Evolutionary conservation across 2,329 filamentous ascomycete species (phyloP).

Genomic region (Colletotrichum coccodes): DNA sequence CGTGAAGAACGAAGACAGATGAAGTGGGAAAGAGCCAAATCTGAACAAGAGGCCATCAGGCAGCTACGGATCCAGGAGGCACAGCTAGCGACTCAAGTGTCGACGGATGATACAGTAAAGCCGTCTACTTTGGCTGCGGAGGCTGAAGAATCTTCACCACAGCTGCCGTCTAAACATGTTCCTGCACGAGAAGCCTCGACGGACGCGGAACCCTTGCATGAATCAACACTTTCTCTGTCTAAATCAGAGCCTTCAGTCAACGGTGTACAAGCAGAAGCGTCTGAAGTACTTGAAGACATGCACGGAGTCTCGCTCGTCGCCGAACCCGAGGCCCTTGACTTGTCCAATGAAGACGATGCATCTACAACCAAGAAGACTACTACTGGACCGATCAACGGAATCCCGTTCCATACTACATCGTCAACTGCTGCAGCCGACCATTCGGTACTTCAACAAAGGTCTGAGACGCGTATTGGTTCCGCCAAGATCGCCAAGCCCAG

Average conservation of each 20-base stretch:
- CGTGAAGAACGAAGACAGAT: conserved; percentile 83
- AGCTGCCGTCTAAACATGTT: conserved; percentile 1
- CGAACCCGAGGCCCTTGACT: neutral
- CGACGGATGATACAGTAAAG: neutral
- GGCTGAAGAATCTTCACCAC: neutral
- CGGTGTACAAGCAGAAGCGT: neutral
- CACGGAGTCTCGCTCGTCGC: neutral
- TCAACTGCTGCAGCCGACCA: neutral
- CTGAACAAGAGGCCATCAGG: conserved; percentile 86
- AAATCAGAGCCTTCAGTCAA: neutral
- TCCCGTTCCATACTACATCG: neutral
- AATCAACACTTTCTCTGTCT: neutral
- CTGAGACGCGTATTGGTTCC: neutral
- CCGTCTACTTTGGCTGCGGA: neutral
- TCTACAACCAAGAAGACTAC: neutral
- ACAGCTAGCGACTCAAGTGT: conserved; percentile 27
- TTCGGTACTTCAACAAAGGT: neutral
- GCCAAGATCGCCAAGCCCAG: conserved; percentile 24
- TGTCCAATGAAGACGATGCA: neutral
- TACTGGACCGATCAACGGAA: neutral
- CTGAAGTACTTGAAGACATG: conserved; percentile 1
- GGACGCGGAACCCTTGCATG: conserved; percentile 20
- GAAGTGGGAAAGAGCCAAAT: conserved; percentile 92
- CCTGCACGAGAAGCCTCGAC: conserved; percentile 9
- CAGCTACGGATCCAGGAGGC: conserved; percentile 67